Evolutionary conservation across 345 rosid genomes (phyloP).

Genomic region (Camelina hispida): DNA sequence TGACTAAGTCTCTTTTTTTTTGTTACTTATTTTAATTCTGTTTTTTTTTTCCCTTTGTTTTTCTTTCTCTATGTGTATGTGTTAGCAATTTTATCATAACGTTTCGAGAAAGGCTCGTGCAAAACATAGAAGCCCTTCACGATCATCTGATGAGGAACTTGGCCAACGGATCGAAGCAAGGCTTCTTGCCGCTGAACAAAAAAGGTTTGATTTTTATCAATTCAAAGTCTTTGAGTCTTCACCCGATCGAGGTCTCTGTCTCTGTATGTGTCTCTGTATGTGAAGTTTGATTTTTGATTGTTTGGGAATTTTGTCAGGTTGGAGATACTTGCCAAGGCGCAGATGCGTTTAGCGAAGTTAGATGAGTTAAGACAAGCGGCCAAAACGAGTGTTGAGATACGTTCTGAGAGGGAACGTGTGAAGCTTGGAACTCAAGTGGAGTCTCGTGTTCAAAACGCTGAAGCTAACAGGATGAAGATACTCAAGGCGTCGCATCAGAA

Average conservation of each 20-base stretch:
- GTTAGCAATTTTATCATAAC: constrained; percentile 86
- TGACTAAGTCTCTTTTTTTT: constrained; percentile 29
- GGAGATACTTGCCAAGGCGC: constrained; percentile 80
- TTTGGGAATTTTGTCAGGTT: constrained; percentile 49
- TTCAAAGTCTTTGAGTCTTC: neutral
- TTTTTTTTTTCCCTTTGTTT: neutral
- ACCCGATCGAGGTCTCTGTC: neutral
- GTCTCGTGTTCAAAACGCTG: constrained; percentile 82
- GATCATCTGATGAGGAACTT: constrained; percentile 79
- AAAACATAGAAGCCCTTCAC: constrained; percentile 84
- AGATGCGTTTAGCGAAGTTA: constrained; percentile 78
- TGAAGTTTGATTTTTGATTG: constrained; percentile 8
- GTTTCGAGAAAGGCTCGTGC: constrained; percentile 87
- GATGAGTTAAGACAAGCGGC: constrained; percentile 96
- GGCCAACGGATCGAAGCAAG: constrained; percentile 96
- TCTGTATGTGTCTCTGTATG: neutral
- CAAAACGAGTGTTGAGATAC: constrained; percentile 74
- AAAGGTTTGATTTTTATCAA: constrained; percentile 56
- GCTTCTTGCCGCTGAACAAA: constrained; percentile 93
- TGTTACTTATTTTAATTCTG: neutral
- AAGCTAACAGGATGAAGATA: constrained; percentile 87
- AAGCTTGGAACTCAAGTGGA: constrained; percentile 84
- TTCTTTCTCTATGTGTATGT: neutral
- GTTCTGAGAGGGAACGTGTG: constrained; percentile 78
- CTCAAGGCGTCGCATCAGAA: constrained; percentile 74